Evolutionary conservation across 306 rosid genomes (phyloP).

Genomic region (Leucaena leucocephala): DNA sequence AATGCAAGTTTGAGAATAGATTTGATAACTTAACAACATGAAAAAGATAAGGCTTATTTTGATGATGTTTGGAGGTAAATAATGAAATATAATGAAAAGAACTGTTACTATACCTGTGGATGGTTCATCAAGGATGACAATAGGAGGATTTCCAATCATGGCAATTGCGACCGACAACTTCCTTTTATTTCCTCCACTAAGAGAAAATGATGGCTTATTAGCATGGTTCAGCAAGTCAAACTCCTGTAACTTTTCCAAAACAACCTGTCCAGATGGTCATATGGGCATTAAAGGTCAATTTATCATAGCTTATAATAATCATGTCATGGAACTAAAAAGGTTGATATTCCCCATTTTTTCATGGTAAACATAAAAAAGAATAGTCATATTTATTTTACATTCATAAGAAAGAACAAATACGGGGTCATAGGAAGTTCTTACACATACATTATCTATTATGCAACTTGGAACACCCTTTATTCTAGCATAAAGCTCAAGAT

Average conservation of each 20-base stretch:
- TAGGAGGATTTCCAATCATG: slow-evolving; percentile 97
- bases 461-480: slow-evolving; percentile 85
- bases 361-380: not conserved
- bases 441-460: slow-evolving; percentile 66
- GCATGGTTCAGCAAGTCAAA: slow-evolving; percentile 94
- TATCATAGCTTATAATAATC: slow-evolving; percentile 12
- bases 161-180: slow-evolving; percentile 95
- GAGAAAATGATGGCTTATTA: slow-evolving; percentile 83
- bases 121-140: slow-evolving; percentile 96
- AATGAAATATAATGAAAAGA: slow-evolving; percentile 1
- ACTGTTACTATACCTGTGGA: slow-evolving; percentile 70
- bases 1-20: not conserved
- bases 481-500: slow-evolving; percentile 95
- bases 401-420: slow-evolving; percentile 8
- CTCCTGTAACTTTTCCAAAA: slow-evolving; percentile 79
- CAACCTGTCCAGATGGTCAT: slow-evolving; percentile 70
- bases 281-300: slow-evolving; percentile 33
- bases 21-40: not conserved
- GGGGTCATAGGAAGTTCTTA: slow-evolving; percentile 36
- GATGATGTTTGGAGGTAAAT: slow-evolving; percentile 24
- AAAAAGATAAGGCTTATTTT: slow-evolving; percentile 30
- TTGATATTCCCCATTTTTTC: not conserved
- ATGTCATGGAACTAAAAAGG: slow-evolving; percentile 4
- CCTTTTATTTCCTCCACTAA: slow-evolving; percentile 97
- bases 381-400: not conserved